Base-by-base conservation (phyloP, 306 rosid genomes). In the Nissolia schottii region DNA sequence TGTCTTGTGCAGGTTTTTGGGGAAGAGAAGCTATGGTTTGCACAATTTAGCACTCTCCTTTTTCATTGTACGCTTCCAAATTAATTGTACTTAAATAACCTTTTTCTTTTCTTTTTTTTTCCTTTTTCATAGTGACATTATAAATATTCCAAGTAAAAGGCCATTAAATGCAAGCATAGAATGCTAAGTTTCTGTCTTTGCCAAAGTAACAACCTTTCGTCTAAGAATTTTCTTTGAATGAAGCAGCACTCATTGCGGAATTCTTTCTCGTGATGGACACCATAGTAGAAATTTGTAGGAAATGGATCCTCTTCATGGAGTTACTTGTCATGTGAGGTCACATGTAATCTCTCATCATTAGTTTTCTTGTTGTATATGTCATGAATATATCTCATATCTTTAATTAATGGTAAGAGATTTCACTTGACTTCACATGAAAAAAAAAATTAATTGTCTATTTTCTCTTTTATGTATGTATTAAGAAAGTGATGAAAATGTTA, bases 1-100 rank as follows among this genome's bases (percentile, higher is more conserved):
- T 15, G 23, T 25, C 3, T 41, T 80, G 69, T 62, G 54, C 55
- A 69, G 76, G 16, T 31, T 74, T n/a, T 74, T 60, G 32, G 13
- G 12, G 73, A 16, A 59, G 50, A 24, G 45, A 41, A 7, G 37
- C 32, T 54, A 22, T 22, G 12, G 34, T 38, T 43, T 80, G 80
- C 62, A 68, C 37, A 68, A 41, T 51, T 20, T 65, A 53, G 28
- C 57, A 60, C 28, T 51, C 13, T 74, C 51, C 59, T 28, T 53
- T 61, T 38, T 9, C 4, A 41, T 29, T 57, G 2, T 59, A 28
- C 51, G 62, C 77, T 61, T 67, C 37, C 43, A 57, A 35, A 19
- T 65, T 78, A 35, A 19, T 65, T 78, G 63, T 71, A 55, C 25
- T 63, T 38, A 22, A 34, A 51, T 22, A 15, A 56, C 3, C 6